A percentile compares a stretch with the other conserved stretches of the same genome.
These are phyloP conservation scores for Trypanosoma cruzi DNA, from an alignment of 208 protist species.

Conservation along the genomic window DNA sequence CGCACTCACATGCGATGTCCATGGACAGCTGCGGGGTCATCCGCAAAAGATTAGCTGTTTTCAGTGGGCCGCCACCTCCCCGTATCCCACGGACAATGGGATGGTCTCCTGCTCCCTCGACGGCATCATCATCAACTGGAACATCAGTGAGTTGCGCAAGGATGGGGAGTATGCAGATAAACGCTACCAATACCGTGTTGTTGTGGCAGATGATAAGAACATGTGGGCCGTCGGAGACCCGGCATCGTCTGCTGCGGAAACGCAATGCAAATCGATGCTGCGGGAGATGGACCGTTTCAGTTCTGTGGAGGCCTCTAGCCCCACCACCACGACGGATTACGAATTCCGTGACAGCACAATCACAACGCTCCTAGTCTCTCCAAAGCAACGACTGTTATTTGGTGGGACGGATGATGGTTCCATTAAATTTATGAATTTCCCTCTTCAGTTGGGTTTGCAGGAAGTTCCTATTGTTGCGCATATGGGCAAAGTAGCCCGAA, in stretches of 20 bases:
- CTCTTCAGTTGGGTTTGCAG: constrained; percentile 75
- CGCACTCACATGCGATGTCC: constrained; percentile 91
- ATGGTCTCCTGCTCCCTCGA: constrained; percentile 93
- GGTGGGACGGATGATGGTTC: constrained; percentile 90
- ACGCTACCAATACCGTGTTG: constrained; percentile 88
- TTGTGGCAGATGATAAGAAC: constrained; percentile 80
- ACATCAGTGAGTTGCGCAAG: constrained; percentile 83
- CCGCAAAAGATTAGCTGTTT: constrained; percentile 89
- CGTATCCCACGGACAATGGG: constrained; percentile 91
- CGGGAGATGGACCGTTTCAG: constrained; percentile 82
- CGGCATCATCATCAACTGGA: constrained; percentile 96
- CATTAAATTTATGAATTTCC: constrained; percentile 91
- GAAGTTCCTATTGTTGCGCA: constrained; percentile 76
- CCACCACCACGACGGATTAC: constrained; percentile 55
- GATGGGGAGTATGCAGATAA: constrained; percentile 91
- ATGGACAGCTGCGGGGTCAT: constrained; percentile 94
- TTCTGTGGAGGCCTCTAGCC: constrained; percentile 35
- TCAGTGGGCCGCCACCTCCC: constrained; percentile 80
- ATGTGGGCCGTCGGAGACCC: constrained; percentile 91
- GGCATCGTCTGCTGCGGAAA: constrained; percentile 65
- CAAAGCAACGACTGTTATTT: constrained; percentile 92
- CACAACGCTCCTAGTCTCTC: constrained; percentile 71
- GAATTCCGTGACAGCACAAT: constrained; percentile 76
- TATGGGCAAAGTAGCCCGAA: constrained; percentile 62
- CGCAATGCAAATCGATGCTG: constrained; percentile 88